phyloP scores from a whole-genome alignment of 257 asterid genomes.

The Scutellaria barbata region DNA sequence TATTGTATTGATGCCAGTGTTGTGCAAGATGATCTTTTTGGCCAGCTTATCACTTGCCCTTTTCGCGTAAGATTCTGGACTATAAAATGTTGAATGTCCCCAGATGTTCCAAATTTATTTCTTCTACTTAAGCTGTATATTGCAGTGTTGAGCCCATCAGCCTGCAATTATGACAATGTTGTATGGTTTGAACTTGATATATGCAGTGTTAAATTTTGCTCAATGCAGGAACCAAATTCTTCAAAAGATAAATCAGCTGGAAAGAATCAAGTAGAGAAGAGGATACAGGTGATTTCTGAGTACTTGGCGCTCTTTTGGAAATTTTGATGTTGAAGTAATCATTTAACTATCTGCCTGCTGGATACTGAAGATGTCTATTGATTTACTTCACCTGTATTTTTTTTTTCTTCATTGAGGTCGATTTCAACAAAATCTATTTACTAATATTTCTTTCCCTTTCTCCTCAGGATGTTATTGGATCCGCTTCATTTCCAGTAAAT shows the following conservation, averaged over 20 bases:
- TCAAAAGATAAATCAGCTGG: conserved; percentile 63
- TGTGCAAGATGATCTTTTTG: conserved; percentile 82
- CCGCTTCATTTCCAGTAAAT: conserved; percentile 64
- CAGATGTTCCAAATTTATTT: neutral
- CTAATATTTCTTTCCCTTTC: conserved; percentile 17
- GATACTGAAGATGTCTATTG: conserved; percentile 10
- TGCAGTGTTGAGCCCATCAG: neutral
- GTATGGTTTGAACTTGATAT: conserved; percentile 6
- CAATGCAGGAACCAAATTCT: conserved; percentile 75
- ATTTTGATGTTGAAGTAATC: neutral
- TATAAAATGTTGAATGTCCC: conserved; percentile 26
- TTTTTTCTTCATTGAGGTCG: neutral
- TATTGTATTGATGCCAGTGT: conserved; percentile 61
- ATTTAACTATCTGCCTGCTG: conserved; percentile 10
- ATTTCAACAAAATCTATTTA: neutral
- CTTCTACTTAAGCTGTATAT: neutral
- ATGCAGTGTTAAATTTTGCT: conserved; percentile 20
- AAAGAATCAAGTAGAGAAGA: conserved; percentile 59
- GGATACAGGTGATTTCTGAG: conserved; percentile 58
- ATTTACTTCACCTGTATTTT: conserved; percentile 22
- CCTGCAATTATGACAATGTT: neutral
- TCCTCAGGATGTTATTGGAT: conserved; percentile 60
- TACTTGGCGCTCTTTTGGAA: conserved; percentile 23
- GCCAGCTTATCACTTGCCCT: conserved; percentile 75
- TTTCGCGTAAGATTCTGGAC: conserved; percentile 67